A percentile compares a stretch with the other conserved stretches of the same genome.
Evolutionary conservation across 2,329 filamentous ascomycete genomes (phyloP).

Genomic region (Calonectria crousiana): DNA sequence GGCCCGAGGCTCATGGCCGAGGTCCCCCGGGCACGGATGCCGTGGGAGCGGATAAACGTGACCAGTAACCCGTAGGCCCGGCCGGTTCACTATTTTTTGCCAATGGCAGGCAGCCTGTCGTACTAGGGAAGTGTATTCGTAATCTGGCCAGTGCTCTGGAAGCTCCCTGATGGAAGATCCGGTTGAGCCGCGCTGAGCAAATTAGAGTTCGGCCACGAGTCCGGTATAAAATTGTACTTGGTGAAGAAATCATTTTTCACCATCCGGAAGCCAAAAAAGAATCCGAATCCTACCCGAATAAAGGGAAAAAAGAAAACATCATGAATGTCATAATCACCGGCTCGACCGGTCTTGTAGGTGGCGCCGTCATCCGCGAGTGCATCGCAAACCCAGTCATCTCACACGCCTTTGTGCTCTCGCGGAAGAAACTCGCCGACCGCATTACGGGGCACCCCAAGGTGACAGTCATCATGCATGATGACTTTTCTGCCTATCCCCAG

Average conservation of each 20-base stretch:
- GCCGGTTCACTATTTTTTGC: not conserved
- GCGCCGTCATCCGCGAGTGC: not conserved
- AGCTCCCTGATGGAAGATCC: not conserved
- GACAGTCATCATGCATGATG: not conserved
- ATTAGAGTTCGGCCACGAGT: not conserved
- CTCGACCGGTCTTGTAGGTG: not conserved
- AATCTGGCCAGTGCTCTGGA: not conserved
- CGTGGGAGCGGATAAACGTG: not conserved
- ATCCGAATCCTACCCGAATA: not conserved
- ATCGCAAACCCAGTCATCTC: slow-evolving; percentile 1
- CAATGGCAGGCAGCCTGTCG: not conserved
- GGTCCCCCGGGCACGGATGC: not conserved
- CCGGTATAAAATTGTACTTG: not conserved
- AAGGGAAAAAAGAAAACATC: not conserved
- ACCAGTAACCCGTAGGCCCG: not conserved
- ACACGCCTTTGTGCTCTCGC: not conserved
- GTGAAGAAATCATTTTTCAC: not conserved
- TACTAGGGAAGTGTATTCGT: not conserved
- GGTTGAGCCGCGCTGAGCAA: not conserved
- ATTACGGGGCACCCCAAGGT: not conserved
- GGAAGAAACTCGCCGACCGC: not conserved
- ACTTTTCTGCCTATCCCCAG: not conserved
- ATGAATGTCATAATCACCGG: slow-evolving; percentile 3
- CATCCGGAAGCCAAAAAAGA: not conserved
- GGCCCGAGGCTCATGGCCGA: not conserved